Base-by-base conservation (phyloP, 192 early-diverging fungal species). In the Coemansia sp. region DNA sequence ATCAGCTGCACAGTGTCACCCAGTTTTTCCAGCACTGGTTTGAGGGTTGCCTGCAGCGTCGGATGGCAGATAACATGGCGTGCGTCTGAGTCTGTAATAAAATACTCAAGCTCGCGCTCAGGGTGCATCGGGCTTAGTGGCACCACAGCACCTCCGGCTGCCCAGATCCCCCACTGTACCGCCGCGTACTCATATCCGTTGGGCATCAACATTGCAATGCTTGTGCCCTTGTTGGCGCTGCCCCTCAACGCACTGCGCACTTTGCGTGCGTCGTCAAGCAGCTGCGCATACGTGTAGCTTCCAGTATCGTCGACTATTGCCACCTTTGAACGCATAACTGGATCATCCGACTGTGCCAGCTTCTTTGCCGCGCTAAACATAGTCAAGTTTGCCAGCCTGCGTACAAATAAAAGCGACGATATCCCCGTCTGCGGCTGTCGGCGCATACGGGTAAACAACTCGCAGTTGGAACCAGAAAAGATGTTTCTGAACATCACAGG, bases 81-180 rank as follows among this genome's bases (percentile, higher is more conserved):
- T 6, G 89, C 59, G 52, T 88, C 74, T 10, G 92, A 87, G 60
- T 94, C 88, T 20, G 74, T 69, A 39, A 95, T 64, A 31, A 85
- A 88, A 71, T 94, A 94, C 57, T 87, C 79, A 24, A 94, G 80
- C 76, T 95, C 94, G 33, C 87, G 69, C 42, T 82, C 69, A 14
- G 91, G 92, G 74, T 95, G 93, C 42, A 85, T 82, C 8, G 73
- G 72, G 39, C 75, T 80, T 51, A 95, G 73, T 23, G 94, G 94
- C 27, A 95, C 93, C 4, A 88, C 90, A 6, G 92, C 84, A n/a
- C 88, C 91, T 23, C 91, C 90, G 5, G 87, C 84, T 5, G 86
- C 87, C 92, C 92, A 95, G 61, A 90, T 80, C 10, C 86, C 86
- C 86, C 88, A 92, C 74, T 88, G 88, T 51, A 79, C 74, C 1